Evolutionary conservation across 768 basidiomycete genomes (phyloP).

Genomic region (Dioszegia hungarica): DNA sequence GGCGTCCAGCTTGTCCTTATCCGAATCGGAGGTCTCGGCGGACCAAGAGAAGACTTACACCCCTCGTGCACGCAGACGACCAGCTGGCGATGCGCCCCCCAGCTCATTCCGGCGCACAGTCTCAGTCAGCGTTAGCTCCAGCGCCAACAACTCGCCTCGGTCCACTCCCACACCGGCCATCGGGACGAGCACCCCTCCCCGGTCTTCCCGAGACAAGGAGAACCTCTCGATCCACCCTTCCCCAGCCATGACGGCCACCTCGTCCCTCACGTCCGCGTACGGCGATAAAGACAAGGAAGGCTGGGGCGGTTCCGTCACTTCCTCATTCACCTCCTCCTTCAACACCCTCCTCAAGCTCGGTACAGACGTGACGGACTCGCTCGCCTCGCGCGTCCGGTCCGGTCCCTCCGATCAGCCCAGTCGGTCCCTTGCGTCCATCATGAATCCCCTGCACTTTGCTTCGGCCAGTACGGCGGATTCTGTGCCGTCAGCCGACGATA

Average conservation of each 20-base stretch:
- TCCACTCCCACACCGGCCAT: neutral
- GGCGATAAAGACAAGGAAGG: constrained; percentile 14
- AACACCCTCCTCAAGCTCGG: constrained; percentile 32
- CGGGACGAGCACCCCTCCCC: neutral
- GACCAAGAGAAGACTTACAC: neutral
- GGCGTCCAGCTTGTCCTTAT: neutral
- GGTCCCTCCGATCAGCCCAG: constrained; percentile 7
- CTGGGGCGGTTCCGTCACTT: constrained; percentile 33
- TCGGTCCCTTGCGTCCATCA: constrained; percentile 26
- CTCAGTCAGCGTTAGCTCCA: constrained; percentile 3
- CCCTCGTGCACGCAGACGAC: neutral
- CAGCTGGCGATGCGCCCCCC: constrained; percentile 11
- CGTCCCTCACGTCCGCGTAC: neutral
- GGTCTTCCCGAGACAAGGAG: neutral
- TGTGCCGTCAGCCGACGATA: constrained; percentile 54
- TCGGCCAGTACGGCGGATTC: neutral
- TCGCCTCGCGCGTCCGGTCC: constrained; percentile 21
- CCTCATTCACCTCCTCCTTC: constrained; percentile 34
- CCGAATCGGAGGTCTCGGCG: neutral
- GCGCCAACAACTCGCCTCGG: neutral
- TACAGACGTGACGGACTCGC: constrained; percentile 24
- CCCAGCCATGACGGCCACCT: neutral
- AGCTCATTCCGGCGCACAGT: constrained; percentile 20
- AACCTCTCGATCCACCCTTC: neutral
- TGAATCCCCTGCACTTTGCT: constrained; percentile 18